phyloP scores from a whole-genome alignment of 1,139 yeast genomes.

The Entelexis sorbosivorans region DNA sequence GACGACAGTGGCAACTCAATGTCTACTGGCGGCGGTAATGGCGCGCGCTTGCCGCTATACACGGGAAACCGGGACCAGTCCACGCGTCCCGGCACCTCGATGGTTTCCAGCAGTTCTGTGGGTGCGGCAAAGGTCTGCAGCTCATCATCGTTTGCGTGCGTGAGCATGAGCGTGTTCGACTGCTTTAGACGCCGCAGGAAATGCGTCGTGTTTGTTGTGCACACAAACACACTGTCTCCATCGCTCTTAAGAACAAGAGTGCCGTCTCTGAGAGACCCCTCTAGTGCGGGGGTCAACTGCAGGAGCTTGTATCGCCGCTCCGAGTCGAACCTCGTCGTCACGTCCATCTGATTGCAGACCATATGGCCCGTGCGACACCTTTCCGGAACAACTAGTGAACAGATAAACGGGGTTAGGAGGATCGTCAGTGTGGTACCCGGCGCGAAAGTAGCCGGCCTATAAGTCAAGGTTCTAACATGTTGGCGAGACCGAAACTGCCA shows the following conservation, averaged over 20 bases:
- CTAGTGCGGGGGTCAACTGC: conserved; percentile 49
- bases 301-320: conserved; percentile 39
- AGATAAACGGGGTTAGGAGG: background rate
- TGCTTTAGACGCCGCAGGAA: conserved; percentile 61
- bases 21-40: conserved; percentile 32
- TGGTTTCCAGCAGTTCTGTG: conserved; percentile 35
- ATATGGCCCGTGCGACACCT: background rate
- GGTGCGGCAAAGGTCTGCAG: conserved; percentile 36
- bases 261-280: conserved; percentile 35
- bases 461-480: too few relatives aligned
- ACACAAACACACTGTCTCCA: conserved; percentile 15
- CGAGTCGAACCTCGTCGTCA: conserved; percentile 4
- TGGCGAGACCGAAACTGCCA: too few relatives aligned
- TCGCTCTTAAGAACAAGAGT: conserved; percentile 18
- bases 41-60: conserved; percentile 29
- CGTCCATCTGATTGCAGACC: background rate
- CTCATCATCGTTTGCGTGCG: conserved; percentile 29
- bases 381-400: background rate
- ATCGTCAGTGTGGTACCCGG: too few relatives aligned
- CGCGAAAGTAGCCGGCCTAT: too few relatives aligned
- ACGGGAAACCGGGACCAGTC: conserved; percentile 40
- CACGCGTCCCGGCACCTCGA: conserved; percentile 27
- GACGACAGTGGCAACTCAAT: conserved; percentile 46
- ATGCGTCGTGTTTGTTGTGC: conserved; percentile 20
- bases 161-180: conserved; percentile 62